A percentile compares a stretch with the other conserved stretches of the same genome.
Evolutionary conservation across 106 monocot genomes (phyloP).

Genomic region (Dendrobium catenatum): DNA sequence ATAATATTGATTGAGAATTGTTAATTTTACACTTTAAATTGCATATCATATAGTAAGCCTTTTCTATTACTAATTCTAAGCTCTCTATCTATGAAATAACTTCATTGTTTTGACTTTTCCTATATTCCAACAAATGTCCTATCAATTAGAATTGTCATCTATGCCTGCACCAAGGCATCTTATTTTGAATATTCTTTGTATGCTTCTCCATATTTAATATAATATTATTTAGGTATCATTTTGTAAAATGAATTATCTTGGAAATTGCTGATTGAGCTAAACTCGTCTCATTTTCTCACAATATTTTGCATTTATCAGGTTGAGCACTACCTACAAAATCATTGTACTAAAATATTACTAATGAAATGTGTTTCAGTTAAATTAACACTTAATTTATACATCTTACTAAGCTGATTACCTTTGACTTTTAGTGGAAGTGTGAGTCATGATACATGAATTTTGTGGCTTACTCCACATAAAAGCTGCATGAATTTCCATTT

Average conservation of each 20-base stretch:
- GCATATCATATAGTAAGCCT: neutral
- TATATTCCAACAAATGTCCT: neutral
- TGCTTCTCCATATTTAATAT: neutral
- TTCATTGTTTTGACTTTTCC: neutral
- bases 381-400: neutral
- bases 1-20: neutral
- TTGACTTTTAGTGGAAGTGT: neutral
- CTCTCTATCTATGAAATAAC: neutral
- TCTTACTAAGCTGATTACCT: neutral
- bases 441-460: neutral
- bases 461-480: neutral
- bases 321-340: neutral
- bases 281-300: neutral
- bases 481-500: neutral
- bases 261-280: neutral
- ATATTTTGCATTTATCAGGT: neutral
- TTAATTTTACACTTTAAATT: neutral
- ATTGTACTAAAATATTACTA: neutral
- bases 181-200: neutral
- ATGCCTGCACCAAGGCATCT: neutral
- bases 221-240: neutral
- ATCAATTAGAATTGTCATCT: neutral
- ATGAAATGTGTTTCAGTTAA: neutral
- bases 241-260: neutral
- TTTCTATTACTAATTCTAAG: neutral